A percentile compares a stretch with the other conserved stretches of the same genome.
Evolutionary conservation across 768 basidiomycete genomes (phyloP).

Genomic region (Termitomyces sp.): DNA sequence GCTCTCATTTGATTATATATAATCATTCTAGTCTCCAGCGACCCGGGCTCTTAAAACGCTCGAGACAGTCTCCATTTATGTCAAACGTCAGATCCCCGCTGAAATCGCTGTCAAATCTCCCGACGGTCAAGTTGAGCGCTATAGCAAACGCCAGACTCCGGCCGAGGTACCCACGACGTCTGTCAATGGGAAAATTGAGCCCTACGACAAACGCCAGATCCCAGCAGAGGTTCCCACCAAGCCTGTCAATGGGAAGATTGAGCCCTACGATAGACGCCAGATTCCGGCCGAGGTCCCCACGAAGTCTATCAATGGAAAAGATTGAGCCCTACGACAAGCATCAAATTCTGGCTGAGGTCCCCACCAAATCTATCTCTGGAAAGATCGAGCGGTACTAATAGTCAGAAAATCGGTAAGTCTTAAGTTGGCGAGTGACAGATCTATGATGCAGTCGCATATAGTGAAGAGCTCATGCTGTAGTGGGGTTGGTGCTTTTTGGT

Average conservation of each 20-base stretch:
- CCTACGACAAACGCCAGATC: conserved; percentile 15
- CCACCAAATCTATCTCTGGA: background rate
- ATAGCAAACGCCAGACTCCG: conserved; percentile 18
- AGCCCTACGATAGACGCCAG: background rate
- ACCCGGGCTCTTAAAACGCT: conserved; percentile 27
- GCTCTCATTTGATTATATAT: conserved; percentile 11
- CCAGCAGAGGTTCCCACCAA: background rate
- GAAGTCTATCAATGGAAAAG: background rate
- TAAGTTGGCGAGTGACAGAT: background rate
- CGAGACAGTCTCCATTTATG: conserved; percentile 39
- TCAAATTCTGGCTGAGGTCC: background rate
- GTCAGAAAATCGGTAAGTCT: background rate
- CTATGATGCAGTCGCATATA: background rate
- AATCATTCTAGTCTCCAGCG: conserved; percentile 24
- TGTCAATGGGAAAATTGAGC: conserved; percentile 24
- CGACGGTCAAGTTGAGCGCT: conserved; percentile 14
- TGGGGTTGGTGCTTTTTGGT: background rate
- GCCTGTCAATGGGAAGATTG: background rate
- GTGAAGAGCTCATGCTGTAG: background rate
- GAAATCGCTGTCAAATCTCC: conserved; percentile 22
- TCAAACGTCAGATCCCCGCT: conserved; percentile 29
- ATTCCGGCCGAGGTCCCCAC: background rate
- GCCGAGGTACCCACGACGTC: conserved; percentile 27
- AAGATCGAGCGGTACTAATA: background rate
- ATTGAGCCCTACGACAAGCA: background rate